A percentile compares a stretch with the other conserved stretches of the same genome.
These are phyloP conservation scores for Xylaria sp. DNA, from an alignment of 2,329 filamentous ascomycete genomes.

Conservation along the genomic window DNA sequence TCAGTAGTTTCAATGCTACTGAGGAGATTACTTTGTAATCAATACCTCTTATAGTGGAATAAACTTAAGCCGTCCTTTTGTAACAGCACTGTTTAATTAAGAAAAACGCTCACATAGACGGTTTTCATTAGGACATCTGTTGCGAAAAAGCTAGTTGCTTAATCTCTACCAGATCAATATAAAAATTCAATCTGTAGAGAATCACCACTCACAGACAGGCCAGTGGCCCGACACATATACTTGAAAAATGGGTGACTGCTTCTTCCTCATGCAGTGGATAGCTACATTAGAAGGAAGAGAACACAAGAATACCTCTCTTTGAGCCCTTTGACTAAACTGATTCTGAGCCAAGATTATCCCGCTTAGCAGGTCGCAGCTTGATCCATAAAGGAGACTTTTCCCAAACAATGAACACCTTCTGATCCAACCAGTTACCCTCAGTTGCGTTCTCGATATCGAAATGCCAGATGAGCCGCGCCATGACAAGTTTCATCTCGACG, in stretches of 20 bases:
- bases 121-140: background rate
- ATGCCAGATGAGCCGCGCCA: slow-evolving; percentile 50
- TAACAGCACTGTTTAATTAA: background rate
- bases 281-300: background rate
- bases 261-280: background rate
- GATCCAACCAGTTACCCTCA: slow-evolving; percentile 31
- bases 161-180: background rate
- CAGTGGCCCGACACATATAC: background rate
- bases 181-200: background rate
- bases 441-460: slow-evolving; percentile 48
- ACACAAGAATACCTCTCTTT: background rate
- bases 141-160: background rate
- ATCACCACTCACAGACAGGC: background rate
- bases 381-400: slow-evolving; percentile 33
- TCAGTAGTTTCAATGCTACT: too few relatives aligned
- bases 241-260: background rate
- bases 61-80: background rate
- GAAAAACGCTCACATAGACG: background rate
- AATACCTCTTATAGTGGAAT: too few relatives aligned
- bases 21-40: too few relatives aligned
- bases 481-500: slow-evolving; percentile 52
- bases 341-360: slow-evolving; percentile 2
- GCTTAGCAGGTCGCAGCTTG: slow-evolving; percentile 26
- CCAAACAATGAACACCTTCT: slow-evolving; percentile 35
- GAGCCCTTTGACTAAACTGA: background rate